Evolutionary conservation across 2,329 filamentous ascomycete genomes (phyloP).

Genomic region (Ophiostoma sp.): DNA sequence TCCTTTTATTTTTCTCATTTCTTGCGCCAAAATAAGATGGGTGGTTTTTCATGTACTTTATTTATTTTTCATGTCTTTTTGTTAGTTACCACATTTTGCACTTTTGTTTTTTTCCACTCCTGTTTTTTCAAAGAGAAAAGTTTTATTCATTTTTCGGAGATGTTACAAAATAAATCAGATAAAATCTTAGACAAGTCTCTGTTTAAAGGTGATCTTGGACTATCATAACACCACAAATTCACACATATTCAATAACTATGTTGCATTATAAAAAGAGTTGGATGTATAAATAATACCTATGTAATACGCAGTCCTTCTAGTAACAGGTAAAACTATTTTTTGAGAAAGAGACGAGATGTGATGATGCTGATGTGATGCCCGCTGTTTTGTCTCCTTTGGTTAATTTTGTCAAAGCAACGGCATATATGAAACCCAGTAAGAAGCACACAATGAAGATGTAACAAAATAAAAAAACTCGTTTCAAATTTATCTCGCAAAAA

Average conservation of each 20-base stretch:
- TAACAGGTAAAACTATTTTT: neutral
- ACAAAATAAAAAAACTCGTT: neutral
- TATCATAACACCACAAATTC: too few relatives aligned
- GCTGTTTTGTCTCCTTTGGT: too few relatives aligned
- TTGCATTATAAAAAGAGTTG: neutral
- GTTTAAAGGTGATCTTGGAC: too few relatives aligned
- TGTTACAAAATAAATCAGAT: conserved; percentile 8
- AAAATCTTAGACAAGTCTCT: neutral
- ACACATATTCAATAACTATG: too few relatives aligned
- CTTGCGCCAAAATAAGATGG: conserved; percentile 5
- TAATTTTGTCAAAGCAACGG: too few relatives aligned
- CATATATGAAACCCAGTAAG: neutral
- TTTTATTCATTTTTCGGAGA: neutral
- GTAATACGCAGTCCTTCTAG: neutral
- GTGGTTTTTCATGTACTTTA: conserved; percentile 13
- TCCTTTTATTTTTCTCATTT: neutral
- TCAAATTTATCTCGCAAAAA: conserved; percentile 8
- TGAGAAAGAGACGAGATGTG: neutral
- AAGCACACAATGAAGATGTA: neutral
- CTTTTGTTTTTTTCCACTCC: neutral
- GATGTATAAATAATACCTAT: neutral
- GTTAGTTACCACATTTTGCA: conserved; percentile 3
- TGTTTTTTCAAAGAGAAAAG: neutral
- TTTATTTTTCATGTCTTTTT: neutral
- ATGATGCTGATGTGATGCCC: neutral